These are phyloP conservation scores for Fusarium robinianum DNA, from an alignment of 2,329 filamentous ascomycete species.

Conservation along the genomic window DNA sequence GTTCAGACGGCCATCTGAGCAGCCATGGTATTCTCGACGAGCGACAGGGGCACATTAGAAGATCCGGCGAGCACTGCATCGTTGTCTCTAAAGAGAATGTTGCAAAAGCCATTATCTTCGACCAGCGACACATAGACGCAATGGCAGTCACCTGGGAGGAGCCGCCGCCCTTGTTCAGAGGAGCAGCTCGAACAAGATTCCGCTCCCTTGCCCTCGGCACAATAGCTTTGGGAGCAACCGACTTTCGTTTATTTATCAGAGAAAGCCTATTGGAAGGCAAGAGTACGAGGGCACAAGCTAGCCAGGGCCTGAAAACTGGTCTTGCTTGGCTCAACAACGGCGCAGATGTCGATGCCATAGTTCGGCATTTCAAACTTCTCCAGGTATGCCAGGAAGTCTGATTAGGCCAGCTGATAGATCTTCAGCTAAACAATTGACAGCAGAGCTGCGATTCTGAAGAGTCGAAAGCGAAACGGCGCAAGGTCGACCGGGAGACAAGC, in stretches of 20 bases:
- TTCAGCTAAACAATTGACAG: neutral
- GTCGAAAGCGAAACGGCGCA: neutral
- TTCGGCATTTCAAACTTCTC: constrained; percentile 6
- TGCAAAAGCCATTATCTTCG: no score
- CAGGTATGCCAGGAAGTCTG: neutral
- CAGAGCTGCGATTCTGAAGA: neutral
- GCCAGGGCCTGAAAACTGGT: neutral
- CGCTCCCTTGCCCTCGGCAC: neutral
- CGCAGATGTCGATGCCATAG: constrained; percentile 1
- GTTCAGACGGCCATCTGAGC: neutral
- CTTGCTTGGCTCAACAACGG: constrained; percentile 1
- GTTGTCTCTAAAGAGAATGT: neutral
- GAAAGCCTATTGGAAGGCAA: constrained; percentile 1
- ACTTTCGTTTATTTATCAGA: neutral
- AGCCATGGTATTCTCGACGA: neutral
- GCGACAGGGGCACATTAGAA: neutral
- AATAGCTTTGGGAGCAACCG: constrained; percentile 2
- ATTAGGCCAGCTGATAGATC: no score
- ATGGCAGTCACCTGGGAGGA: constrained; percentile 5
- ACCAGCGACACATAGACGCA: neutral
- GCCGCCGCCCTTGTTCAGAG: constrained; percentile 1
- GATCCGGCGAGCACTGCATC: neutral
- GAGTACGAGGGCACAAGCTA: neutral
- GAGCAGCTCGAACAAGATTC: neutral
- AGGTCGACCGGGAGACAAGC: neutral